A percentile compares a stretch with the other conserved stretches of the same genome.
phyloP scores from a whole-genome alignment of 352 stramenopile genomes.

The Poterioochromonas sp. region DNA sequence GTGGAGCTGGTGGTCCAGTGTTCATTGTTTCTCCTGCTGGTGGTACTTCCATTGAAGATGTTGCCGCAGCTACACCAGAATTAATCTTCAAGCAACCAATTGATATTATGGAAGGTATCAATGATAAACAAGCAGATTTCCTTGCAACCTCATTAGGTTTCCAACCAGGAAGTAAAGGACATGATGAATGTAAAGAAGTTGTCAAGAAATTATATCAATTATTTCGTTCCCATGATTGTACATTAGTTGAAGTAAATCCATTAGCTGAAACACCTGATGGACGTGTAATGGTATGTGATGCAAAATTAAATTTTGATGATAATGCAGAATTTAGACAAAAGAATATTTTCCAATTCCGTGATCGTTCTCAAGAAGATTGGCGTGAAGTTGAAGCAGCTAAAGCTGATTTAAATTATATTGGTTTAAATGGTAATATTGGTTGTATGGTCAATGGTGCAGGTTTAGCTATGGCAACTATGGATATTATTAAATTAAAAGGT shows the following conservation, averaged over 20 bases:
- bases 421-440: constrained; percentile 95
- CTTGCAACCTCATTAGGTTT: constrained; percentile 42
- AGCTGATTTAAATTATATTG: constrained; percentile 98
- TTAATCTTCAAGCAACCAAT: constrained; percentile 84
- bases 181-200: constrained; percentile 43
- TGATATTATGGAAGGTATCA: constrained; percentile 82
- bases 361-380: constrained; percentile 52
- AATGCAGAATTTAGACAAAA: constrained; percentile 94
- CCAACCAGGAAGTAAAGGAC: constrained; percentile 2
- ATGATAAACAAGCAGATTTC: constrained; percentile 43
- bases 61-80: constrained; percentile 82
- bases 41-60: constrained; percentile 92
- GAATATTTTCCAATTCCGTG: constrained; percentile 65
- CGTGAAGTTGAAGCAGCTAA: constrained; percentile 66
- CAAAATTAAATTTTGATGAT: constrained; percentile 98
- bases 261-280: constrained; percentile 89
- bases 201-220: constrained; percentile 79
- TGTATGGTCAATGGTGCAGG: constrained; percentile 99
- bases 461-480: constrained; percentile 98
- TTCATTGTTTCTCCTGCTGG: constrained; percentile 84
- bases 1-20: constrained; percentile 80
- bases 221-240: constrained; percentile 90
- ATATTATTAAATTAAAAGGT: constrained; percentile 97
- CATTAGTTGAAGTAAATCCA: constrained; percentile 96
- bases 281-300: constrained; percentile 88